Evolutionary conservation across 1,284 basidiomycete species (phyloP), one percentile per base, ranked within the genome.

Genomic region (Tilletia setariae): DNA sequence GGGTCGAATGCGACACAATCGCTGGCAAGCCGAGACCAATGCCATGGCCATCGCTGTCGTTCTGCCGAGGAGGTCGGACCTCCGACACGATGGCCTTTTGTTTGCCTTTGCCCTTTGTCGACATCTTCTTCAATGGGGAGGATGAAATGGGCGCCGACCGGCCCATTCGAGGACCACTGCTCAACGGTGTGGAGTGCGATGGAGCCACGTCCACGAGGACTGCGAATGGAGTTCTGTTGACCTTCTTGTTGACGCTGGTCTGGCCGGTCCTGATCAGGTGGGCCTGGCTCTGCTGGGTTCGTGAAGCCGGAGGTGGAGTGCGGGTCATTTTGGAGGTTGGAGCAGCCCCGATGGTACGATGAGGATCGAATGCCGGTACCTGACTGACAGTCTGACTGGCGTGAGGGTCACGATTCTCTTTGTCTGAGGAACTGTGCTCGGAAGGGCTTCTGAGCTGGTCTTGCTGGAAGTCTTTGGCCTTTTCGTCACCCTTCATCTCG

Each of bases 381-480:
- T 28, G 56, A 61, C 28, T 35, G 56, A 35, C 16, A 21, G 56
- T 61, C 56, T 61, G 56, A 40, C 56, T 35, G 19, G 56, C 56
- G 56, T 32, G 56, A n/a, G 56, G 56, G 28, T 61, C 32, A 19
- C 56, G 56, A 21, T 61, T 61, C 56, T 61, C 56, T n/a, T 61
- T 61, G 30, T 61, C 56, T 3, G 56, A 61, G 13, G 56, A 61
- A 30, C 56, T 30, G 16, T 40, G 23, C 2, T 61, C 51, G 25
- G 51, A 25, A 40, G 23, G 25, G 35, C 30, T 30, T 15, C 16
- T 40, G 25, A 30, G 23, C 56, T 35, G 2, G 28, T 59, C 53
- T 68, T 68, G 23, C 2, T 72, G 70, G n/a, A 68, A 68, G 32
- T 73, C 72, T 28, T 70, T 67, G n/a, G 62, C 51, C 19, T 64